These are phyloP conservation scores for Clavispora carvajalis DNA, from an alignment of 805 yeast genomes.

Conservation along the genomic window DNA sequence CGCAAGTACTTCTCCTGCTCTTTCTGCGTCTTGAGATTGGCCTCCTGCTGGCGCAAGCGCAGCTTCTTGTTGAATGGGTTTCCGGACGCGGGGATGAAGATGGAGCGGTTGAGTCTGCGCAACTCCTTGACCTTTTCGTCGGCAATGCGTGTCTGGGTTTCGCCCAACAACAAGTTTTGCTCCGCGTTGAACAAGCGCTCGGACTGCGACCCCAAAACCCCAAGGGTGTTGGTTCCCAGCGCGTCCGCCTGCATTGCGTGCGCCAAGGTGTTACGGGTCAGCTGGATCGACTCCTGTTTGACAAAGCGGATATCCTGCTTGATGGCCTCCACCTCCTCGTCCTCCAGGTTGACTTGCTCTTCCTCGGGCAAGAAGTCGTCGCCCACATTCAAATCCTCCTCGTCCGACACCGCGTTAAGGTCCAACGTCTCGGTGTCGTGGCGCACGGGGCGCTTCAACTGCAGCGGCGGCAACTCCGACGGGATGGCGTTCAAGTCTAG, in stretches of 20 bases:
- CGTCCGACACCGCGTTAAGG: slow-evolving; percentile 25
- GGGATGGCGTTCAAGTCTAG: slow-evolving; percentile 38
- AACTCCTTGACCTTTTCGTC: slow-evolving; percentile 78
- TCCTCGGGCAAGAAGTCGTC: slow-evolving; percentile 34
- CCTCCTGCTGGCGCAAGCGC: slow-evolving; percentile 70
- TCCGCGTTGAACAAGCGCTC: slow-evolving; percentile 81
- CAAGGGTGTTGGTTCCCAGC: slow-evolving; percentile 63
- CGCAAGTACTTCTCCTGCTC: slow-evolving; percentile 57
- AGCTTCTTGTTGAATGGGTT: slow-evolving; percentile 88
- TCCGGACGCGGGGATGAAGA: slow-evolving; percentile 69
- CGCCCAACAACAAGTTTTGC: slow-evolving; percentile 67
- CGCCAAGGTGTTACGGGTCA: slow-evolving; percentile 74
- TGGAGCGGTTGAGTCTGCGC: slow-evolving; percentile 70
- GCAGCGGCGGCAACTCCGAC: slow-evolving; percentile 21
- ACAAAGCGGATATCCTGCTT: slow-evolving; percentile 78
- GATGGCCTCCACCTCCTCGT: slow-evolving; percentile 83
- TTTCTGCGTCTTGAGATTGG: slow-evolving; percentile 54
- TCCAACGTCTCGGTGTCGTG: slow-evolving; percentile 25
- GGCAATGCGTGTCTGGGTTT: slow-evolving; percentile 76
- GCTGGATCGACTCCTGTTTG: slow-evolving; percentile 80
- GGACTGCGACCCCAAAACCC: slow-evolving; percentile 90
- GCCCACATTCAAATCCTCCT: slow-evolving; percentile 37
- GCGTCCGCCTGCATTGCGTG: slow-evolving; percentile 47
- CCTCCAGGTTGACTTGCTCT: slow-evolving; percentile 52
- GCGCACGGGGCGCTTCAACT: slow-evolving; percentile 17